These are phyloP conservation scores for Ceratocystis smalleyi DNA, from an alignment of 2,329 filamentous ascomycete genomes.

Conservation along the genomic window DNA sequence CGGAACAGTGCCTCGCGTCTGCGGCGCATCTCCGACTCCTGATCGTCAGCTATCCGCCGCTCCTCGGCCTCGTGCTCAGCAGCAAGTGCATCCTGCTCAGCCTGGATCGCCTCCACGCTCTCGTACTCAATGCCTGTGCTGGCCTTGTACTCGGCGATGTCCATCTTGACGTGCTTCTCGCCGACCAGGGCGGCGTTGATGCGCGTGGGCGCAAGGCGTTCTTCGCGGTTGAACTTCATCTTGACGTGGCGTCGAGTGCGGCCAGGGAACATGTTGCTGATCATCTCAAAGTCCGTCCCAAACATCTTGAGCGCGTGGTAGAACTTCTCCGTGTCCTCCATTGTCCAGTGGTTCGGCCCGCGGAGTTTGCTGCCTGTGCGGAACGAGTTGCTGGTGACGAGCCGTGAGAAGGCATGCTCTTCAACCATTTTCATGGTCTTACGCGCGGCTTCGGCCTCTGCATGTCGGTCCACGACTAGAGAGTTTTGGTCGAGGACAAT, in stretches of 20 bases:
- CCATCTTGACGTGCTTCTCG: conserved; percentile 40
- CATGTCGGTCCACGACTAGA: conserved; percentile 52
- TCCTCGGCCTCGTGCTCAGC: conserved; percentile 32
- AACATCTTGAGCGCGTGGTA: conserved; percentile 62
- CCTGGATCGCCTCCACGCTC: conserved; percentile 39
- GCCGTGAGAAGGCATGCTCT: conserved; percentile 62
- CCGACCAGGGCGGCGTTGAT: conserved; percentile 50
- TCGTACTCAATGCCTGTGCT: conserved; percentile 38
- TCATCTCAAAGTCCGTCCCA: conserved; percentile 71
- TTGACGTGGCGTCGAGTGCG: conserved; percentile 62
- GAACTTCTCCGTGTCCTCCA: conserved; percentile 57
- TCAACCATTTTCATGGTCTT: conserved; percentile 49
- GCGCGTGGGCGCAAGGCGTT: conserved; percentile 46
- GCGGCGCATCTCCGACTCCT: conserved; percentile 32
- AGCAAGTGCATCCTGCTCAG: conserved; percentile 35
- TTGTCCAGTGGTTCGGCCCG: conserved; percentile 52
- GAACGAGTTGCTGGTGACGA: conserved; percentile 54
- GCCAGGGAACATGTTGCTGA: conserved; percentile 57
- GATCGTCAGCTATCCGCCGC: conserved; percentile 31
- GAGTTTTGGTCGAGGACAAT: conserved; percentile 57
- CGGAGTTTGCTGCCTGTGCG: conserved; percentile 44
- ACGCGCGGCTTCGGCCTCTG: conserved; percentile 38
- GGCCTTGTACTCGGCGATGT: conserved; percentile 45
- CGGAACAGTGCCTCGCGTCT: conserved; percentile 36
- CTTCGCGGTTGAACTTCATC: conserved; percentile 69